phyloP scores from a whole-genome alignment of 768 basidiomycete species.

The Boletus huronensis region DNA sequence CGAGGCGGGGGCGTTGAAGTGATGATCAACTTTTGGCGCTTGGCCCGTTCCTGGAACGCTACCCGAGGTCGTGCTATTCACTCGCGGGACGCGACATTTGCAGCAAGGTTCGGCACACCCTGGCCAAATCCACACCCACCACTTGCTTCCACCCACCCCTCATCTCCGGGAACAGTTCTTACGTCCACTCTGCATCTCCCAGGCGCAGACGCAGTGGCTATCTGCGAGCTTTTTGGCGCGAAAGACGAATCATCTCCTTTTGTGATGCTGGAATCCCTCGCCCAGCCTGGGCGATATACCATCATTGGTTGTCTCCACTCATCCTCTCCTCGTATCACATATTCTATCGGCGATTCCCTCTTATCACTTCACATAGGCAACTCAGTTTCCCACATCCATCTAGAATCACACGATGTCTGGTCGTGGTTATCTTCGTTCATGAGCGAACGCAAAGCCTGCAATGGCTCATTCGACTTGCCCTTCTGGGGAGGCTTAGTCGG shows the following conservation, averaged over 20 bases:
- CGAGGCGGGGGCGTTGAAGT: conserved; percentile 64
- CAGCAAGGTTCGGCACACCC: conserved; percentile 41
- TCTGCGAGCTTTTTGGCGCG: conserved; percentile 65
- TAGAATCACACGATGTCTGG: conserved; percentile 62
- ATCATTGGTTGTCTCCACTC: conserved; percentile 63
- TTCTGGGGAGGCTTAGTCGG: conserved; percentile 87
- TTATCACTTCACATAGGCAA: conserved; percentile 45
- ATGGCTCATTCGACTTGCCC: conserved; percentile 53
- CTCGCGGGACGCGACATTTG: conserved; percentile 41
- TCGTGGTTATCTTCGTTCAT: conserved; percentile 73
- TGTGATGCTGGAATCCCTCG: conserved; percentile 71
- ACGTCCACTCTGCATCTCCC: conserved; percentile 43
- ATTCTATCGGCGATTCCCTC: conserved; percentile 47
- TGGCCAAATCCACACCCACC: conserved; percentile 52
- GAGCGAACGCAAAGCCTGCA: conserved; percentile 43
- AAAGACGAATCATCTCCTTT: conserved; percentile 58
- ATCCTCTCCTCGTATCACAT: conserved; percentile 54
- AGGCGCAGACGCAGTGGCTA: conserved; percentile 37
- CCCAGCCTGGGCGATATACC: conserved; percentile 69
- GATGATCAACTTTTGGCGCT: conserved; percentile 68
- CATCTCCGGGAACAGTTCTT: conserved; percentile 29
- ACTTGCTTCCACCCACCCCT: conserved; percentile 16
- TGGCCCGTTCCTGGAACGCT: conserved; percentile 57
- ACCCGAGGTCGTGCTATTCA: conserved; percentile 34
- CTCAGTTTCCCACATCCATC: conserved; percentile 35